Evolutionary conservation across 768 basidiomycete species (phyloP).

Genomic region (Lactarius quietus): DNA sequence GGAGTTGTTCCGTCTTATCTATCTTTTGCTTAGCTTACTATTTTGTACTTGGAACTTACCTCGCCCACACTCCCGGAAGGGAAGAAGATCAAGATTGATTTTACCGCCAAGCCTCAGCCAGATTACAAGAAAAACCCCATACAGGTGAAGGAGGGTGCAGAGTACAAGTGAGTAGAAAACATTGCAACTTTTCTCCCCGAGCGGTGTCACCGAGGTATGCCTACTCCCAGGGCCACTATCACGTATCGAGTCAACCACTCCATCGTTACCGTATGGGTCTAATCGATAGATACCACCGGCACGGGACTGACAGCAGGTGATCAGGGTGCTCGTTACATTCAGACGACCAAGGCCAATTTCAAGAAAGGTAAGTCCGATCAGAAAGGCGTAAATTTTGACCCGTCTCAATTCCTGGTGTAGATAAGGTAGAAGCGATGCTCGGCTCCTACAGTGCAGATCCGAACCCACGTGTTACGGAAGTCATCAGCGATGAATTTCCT

Average conservation of each 20-base stretch:
- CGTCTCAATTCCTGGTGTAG: conserved; percentile 33
- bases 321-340: conserved; percentile 81
- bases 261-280: conserved; percentile 66
- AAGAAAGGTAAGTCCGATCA: conserved; percentile 53
- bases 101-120: conserved; percentile 47
- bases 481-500: conserved; percentile 61
- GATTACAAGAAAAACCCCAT: conserved; percentile 76
- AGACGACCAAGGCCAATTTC: conserved; percentile 79
- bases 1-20: neutral
- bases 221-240: conserved; percentile 60
- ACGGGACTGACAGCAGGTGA: conserved; percentile 18
- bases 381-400: conserved; percentile 6
- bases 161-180: conserved; percentile 67
- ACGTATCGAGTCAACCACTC: conserved; percentile 86
- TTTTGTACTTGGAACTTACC: conserved; percentile 71
- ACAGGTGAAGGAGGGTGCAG: conserved; percentile 77
- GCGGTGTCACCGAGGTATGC: conserved; percentile 6
- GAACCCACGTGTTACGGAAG: conserved; percentile 68
- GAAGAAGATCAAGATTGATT: conserved; percentile 63
- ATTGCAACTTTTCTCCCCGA: conserved; percentile 9
- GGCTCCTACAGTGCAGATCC: conserved; percentile 86
- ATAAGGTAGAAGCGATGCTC: conserved; percentile 91
- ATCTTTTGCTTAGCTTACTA: conserved; percentile 50
- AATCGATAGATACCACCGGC: neutral
- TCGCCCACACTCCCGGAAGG: conserved; percentile 63